Conservation (phyloP, 1,139 yeast genomes). For the Spencermartinsiella ligniputridi region DNA sequence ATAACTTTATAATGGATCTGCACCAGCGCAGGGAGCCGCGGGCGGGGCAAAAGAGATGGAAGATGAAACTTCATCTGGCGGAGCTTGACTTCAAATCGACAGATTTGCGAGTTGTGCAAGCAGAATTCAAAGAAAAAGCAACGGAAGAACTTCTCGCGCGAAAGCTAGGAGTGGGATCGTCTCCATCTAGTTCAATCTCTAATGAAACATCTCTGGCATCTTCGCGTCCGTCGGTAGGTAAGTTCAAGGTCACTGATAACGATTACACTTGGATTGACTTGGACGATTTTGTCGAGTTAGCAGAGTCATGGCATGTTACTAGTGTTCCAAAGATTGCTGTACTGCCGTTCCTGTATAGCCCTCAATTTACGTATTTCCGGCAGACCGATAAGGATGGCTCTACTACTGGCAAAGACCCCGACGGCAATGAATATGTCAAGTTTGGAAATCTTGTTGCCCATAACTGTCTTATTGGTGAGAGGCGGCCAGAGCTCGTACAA, state of each 20-base stretch:
- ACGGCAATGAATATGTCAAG: constrained; percentile 40
- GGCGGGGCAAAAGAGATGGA: constrained; percentile 51
- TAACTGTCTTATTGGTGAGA: constrained; percentile 55
- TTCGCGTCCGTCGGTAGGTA: constrained; percentile 23
- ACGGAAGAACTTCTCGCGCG: constrained; percentile 45
- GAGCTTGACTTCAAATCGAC: constrained; percentile 67
- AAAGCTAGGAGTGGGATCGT: constrained; percentile 20
- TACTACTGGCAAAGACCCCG: constrained; percentile 22
- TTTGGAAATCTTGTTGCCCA: constrained; percentile 71
- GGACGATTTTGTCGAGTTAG: constrained; percentile 77
- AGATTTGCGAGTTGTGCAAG: constrained; percentile 69
- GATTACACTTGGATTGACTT: constrained; percentile 73
- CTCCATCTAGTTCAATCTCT: constrained; percentile 15
- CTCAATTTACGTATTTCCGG: constrained; percentile 71
- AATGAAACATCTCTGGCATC: constrained; percentile 10
- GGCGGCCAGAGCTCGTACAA: constrained; percentile 33
- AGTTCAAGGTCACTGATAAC: constrained; percentile 39
- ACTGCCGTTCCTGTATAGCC: constrained; percentile 65
- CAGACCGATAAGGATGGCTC: constrained; percentile 45
- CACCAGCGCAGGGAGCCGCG: constrained; percentile 75
- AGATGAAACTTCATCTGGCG: constrained; percentile 70
- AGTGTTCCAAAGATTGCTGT: constrained; percentile 56
- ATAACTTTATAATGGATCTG: constrained; percentile 65
- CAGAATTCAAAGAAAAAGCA: constrained; percentile 57
- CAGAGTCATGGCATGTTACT: constrained; percentile 34